A percentile compares a stretch with the other conserved stretches of the same genome.
Conservation (phyloP, 495 filamentous ascomycete genomes). For the Bombardia bombarda region DNA sequence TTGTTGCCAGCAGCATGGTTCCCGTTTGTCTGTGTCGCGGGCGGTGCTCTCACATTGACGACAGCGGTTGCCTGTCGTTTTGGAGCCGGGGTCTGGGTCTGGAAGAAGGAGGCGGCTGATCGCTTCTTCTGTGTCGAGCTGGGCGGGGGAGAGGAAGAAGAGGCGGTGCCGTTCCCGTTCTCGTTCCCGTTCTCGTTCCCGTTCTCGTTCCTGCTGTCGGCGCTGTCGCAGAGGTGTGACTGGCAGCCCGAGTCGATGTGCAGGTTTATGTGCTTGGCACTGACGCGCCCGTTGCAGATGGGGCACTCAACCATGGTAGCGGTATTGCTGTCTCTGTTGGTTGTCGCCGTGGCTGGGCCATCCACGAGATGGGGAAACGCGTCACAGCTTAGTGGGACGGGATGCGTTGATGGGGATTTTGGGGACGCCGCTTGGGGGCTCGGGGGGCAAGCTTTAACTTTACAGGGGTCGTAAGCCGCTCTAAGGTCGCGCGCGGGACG, state of each 20-base stretch:
- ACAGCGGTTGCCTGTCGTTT: conserved; percentile 44
- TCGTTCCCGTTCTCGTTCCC: conserved; percentile 14
- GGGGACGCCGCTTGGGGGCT: conserved; percentile 1
- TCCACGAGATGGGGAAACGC: neutral
- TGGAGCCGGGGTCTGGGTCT: conserved; percentile 59
- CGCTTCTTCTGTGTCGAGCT: conserved; percentile 42
- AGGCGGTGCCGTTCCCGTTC: neutral
- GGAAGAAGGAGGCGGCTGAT: conserved; percentile 67
- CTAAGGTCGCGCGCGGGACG: neutral
- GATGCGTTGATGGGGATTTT: conserved; percentile 6
- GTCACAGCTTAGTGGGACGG: too few relatives aligned
- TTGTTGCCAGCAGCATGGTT: conserved; percentile 11
- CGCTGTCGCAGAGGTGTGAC: conserved; percentile 34
- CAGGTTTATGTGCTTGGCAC: conserved; percentile 70
- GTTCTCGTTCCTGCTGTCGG: conserved; percentile 11
- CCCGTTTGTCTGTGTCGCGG: conserved; percentile 3
- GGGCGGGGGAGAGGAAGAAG: conserved; percentile 9
- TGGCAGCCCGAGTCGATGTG: conserved; percentile 86
- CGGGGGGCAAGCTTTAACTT: too few relatives aligned
- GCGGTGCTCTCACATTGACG: too few relatives aligned
- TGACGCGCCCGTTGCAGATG: conserved; percentile 72
- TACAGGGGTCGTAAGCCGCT: neutral
- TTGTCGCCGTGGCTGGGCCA: neutral
- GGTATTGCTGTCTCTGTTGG: neutral
- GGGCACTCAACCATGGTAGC: conserved; percentile 63